phyloP scores from a whole-genome alignment of 345 rosid species.

The Aquilaria malaccensis region DNA sequence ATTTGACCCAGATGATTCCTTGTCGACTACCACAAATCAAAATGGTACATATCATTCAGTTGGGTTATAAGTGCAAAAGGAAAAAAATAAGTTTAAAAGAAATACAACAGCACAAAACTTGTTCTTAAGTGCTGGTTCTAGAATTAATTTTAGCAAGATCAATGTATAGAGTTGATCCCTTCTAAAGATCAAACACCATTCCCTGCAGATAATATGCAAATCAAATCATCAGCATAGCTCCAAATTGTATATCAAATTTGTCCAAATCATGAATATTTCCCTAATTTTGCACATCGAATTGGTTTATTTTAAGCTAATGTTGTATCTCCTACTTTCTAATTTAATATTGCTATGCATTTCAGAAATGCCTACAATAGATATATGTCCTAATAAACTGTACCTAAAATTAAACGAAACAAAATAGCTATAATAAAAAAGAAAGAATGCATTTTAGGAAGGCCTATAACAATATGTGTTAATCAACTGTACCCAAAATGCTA shows the following conservation, averaged over 20 bases:
- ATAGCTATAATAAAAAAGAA: no score
- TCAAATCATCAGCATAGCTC: neutral
- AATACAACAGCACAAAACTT: constrained; percentile 27
- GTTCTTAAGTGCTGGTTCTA: constrained; percentile 68
- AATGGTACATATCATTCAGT: constrained; percentile 5
- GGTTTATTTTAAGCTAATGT: no score
- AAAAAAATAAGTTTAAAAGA: neutral
- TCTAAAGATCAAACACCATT: constrained; percentile 87
- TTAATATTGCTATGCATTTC: no score
- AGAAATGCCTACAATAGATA: no score
- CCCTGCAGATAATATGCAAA: constrained; percentile 35
- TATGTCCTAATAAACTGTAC: no score
- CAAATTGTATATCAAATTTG: neutral
- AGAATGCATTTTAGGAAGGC: no score
- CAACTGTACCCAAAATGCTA: no score
- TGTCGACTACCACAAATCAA: constrained; percentile 32
- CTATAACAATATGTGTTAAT: no score
- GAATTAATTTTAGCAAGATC: constrained; percentile 93
- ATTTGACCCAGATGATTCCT: constrained; percentile 43
- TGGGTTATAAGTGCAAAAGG: constrained; percentile 1
- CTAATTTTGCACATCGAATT: no score
- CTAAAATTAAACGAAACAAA: no score
- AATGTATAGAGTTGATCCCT: constrained; percentile 60
- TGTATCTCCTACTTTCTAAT: no score
- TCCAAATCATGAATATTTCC: no score